Percentiles rank a stretch among this genome's conserved stretches.
phyloP scores from a whole-genome alignment of 2,329 filamentous ascomycete species.

The Fusarium vanettenii region DNA sequence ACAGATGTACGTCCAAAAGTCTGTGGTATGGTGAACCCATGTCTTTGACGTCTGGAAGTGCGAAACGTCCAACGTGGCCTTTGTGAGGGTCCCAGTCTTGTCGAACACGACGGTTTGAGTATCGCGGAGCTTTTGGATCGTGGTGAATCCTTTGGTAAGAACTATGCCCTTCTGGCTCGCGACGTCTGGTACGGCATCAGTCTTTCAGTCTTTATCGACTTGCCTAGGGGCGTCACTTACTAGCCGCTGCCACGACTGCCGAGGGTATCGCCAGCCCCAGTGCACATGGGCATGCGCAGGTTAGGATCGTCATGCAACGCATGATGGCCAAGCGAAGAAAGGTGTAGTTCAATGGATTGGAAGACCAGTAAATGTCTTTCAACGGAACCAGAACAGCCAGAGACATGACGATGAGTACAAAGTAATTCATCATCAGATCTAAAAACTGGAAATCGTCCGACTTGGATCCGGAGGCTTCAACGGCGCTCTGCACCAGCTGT shows the following conservation, averaged over 20 bases:
- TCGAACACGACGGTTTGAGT: slow-evolving; percentile 3
- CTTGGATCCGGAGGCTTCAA: neutral
- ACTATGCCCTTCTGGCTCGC: slow-evolving; percentile 7
- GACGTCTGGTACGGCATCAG: neutral
- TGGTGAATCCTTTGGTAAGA: neutral
- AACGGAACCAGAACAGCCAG: neutral
- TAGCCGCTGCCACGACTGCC: neutral
- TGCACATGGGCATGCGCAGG: slow-evolving; percentile 7
- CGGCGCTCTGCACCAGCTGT: neutral
- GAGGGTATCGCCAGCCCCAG: slow-evolving; percentile 8
- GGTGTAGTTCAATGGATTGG: neutral
- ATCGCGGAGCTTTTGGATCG: neutral
- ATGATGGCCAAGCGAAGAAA: neutral
- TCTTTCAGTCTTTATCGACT: no score
- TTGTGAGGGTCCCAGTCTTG: slow-evolving; percentile 13
- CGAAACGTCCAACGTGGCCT: neutral
- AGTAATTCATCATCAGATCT: neutral
- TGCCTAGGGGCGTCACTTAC: neutral
- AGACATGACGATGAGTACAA: neutral
- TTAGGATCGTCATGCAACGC: slow-evolving; percentile 7
- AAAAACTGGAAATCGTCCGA: neutral
- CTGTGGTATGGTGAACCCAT: neutral
- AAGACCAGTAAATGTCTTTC: neutral
- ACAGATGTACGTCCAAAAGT: slow-evolving; percentile 5
- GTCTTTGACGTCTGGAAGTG: neutral